Conservation (phyloP, 1,139 yeast genomes). For the Tardiomyces blankii region DNA sequence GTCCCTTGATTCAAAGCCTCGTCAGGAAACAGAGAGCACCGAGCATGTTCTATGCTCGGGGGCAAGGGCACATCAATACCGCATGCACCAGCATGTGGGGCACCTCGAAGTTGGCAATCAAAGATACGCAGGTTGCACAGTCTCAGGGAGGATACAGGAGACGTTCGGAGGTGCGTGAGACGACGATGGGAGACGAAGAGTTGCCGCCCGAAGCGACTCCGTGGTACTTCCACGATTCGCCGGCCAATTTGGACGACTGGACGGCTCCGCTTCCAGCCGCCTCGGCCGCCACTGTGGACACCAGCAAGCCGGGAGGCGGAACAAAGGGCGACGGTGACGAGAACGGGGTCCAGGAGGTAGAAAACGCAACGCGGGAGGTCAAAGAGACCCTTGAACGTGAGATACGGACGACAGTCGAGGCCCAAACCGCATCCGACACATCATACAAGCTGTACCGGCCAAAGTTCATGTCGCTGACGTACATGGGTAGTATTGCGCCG, state of each 20-base stretch:
- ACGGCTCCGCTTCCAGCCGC: slow-evolving; percentile 24
- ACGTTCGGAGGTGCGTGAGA: no score
- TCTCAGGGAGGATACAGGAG: no score
- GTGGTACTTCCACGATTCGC: slow-evolving; percentile 30
- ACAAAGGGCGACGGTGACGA: not conserved
- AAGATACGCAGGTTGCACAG: no score
- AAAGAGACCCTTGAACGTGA: not conserved
- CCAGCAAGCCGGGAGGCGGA: not conserved
- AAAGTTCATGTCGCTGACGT: slow-evolving; percentile 10
- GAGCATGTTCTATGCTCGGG: no score
- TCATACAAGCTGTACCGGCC: not conserved
- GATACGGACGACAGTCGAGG: not conserved
- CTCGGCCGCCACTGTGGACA: slow-evolving; percentile 8
- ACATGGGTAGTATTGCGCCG: slow-evolving; percentile 20
- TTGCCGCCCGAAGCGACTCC: not conserved
- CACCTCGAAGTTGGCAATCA: no score
- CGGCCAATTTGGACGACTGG: slow-evolving; percentile 28
- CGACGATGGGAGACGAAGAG: not conserved
- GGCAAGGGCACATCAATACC: no score
- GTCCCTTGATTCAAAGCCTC: no score
- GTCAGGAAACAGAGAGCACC: no score
- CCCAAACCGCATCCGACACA: not conserved
- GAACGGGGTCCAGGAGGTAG: not conserved
- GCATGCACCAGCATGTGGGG: no score
- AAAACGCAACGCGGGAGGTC: not conserved